phyloP scores from a whole-genome alignment of 805 yeast species.

The Grigorovia humatica region DNA sequence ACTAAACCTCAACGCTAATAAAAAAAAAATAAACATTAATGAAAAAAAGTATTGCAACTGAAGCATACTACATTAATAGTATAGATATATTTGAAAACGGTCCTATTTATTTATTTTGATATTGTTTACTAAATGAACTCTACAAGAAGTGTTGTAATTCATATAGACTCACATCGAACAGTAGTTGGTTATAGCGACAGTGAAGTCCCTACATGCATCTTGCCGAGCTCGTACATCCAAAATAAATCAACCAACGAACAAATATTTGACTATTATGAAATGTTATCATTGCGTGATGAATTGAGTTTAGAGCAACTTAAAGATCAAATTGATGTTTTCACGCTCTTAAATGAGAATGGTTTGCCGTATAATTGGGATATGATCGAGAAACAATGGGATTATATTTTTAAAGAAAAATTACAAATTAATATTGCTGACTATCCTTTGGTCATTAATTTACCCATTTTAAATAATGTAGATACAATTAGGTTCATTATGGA shows the following conservation, averaged over 20 bases:
- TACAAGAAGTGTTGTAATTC: constrained; percentile 55
- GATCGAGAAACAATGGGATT: constrained; percentile 55
- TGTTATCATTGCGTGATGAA: constrained; percentile 8
- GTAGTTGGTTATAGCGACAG: constrained; percentile 62
- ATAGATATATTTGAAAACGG: too few relatives aligned
- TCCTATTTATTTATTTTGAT: not conserved
- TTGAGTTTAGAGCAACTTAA: constrained; percentile 6
- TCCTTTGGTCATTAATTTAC: constrained; percentile 47
- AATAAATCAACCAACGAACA: constrained; percentile 15
- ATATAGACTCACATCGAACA: constrained; percentile 53
- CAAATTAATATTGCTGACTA: constrained; percentile 46
- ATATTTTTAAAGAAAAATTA: constrained; percentile 43
- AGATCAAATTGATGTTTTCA: constrained; percentile 28
- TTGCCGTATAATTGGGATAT: constrained; percentile 65
- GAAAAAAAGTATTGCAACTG: too few relatives aligned
- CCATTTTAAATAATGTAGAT: constrained; percentile 7
- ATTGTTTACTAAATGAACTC: not conserved
- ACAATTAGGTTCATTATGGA: constrained; percentile 34
- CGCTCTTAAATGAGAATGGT: constrained; percentile 45
- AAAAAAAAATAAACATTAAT: not conserved
- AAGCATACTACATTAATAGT: too few relatives aligned
- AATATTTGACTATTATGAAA: constrained; percentile 22
- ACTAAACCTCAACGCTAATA: not conserved
- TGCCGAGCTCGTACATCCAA: constrained; percentile 47
- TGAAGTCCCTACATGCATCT: constrained; percentile 49